These are phyloP conservation scores for Remersonia thermophila DNA, from an alignment of 2,329 filamentous ascomycete genomes.

Conservation along the genomic window DNA sequence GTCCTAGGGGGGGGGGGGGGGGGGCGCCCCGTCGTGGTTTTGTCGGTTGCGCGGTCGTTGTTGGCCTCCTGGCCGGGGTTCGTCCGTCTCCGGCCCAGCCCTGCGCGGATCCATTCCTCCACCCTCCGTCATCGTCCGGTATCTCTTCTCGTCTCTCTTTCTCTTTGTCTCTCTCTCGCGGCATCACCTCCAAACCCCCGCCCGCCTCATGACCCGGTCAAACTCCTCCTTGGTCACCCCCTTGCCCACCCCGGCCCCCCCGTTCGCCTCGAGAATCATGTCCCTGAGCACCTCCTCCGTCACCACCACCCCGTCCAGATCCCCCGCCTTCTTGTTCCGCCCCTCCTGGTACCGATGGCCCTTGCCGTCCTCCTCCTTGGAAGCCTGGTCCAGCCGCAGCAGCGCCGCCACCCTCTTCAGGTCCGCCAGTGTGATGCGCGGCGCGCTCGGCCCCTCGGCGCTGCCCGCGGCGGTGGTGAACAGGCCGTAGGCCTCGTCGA, in stretches of 20 bases:
- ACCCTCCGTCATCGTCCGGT: too few relatives aligned
- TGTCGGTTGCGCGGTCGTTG: too few relatives aligned
- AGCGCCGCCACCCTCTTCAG: constrained; percentile 66
- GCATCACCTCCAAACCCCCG: constrained; percentile 61
- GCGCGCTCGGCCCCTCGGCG: constrained; percentile 19
- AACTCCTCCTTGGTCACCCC: constrained; percentile 74
- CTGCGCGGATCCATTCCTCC: too few relatives aligned
- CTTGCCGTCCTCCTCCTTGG: constrained; percentile 58
- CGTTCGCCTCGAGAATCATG: constrained; percentile 93
- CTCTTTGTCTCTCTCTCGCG: too few relatives aligned
- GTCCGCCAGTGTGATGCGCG: constrained; percentile 68
- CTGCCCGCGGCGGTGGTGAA: constrained; percentile 35
- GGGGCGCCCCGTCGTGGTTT: too few relatives aligned
- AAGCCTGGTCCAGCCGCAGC: constrained; percentile 70
- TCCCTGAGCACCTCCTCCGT: constrained; percentile 73
- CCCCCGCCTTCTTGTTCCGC: constrained; percentile 68
- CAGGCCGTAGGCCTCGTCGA: constrained; percentile 69
- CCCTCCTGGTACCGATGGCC: constrained; percentile 62
- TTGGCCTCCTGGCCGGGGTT: too few relatives aligned
- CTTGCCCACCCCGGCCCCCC: constrained; percentile 55
- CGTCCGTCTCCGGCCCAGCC: too few relatives aligned
- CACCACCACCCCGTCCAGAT: constrained; percentile 64
- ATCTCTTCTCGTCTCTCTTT: too few relatives aligned
- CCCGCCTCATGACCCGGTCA: constrained; percentile 71
- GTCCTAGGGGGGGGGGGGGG: too few relatives aligned